Evolutionary conservation across 805 yeast species (phyloP).

Genomic region (Cyberlindnera galapagoensis): DNA sequence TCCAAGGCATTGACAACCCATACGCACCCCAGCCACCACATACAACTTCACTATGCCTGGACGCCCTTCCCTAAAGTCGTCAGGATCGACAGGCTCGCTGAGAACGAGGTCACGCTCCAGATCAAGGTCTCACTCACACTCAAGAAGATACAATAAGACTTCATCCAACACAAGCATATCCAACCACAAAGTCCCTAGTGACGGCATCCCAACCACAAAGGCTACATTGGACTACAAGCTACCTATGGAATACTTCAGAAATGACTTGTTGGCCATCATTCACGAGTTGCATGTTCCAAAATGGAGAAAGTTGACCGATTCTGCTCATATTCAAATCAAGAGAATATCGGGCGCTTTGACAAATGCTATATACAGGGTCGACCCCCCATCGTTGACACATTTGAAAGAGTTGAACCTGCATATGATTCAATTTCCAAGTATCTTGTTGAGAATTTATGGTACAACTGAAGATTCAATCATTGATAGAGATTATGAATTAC

Average conservation of each 20-base stretch:
- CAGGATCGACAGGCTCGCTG: background rate
- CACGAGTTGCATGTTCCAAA: slow-evolving; percentile 62
- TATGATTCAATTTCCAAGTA: slow-evolving; percentile 43
- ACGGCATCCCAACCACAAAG: slow-evolving; percentile 40
- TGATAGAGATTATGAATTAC: slow-evolving; percentile 77
- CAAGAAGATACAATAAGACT: slow-evolving; percentile 23
- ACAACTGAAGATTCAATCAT: slow-evolving; percentile 79
- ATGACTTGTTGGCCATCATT: slow-evolving; percentile 63
- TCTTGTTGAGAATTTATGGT: slow-evolving; percentile 82
- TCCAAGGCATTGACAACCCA: too few species aligned
- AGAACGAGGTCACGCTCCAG: slow-evolving; percentile 2
- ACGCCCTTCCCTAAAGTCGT: too few species aligned
- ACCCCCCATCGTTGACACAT: slow-evolving; percentile 39
- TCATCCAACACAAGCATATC: slow-evolving; percentile 50
- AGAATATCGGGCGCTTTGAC: slow-evolving; percentile 92
- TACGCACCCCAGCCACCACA: too few species aligned
- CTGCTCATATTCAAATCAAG: slow-evolving; percentile 40
- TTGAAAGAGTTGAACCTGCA: slow-evolving; percentile 27
- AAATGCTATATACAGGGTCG: slow-evolving; percentile 77
- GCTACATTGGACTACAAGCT: slow-evolving; percentile 67
- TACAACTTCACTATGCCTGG: too few species aligned
- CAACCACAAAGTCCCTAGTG: slow-evolving; percentile 66
- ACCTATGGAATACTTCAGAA: slow-evolving; percentile 80
- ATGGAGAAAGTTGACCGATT: slow-evolving; percentile 52
- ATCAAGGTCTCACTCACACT: slow-evolving; percentile 16